Conservation (phyloP, 306 rosid genomes). For the Quercus rubra region DNA sequence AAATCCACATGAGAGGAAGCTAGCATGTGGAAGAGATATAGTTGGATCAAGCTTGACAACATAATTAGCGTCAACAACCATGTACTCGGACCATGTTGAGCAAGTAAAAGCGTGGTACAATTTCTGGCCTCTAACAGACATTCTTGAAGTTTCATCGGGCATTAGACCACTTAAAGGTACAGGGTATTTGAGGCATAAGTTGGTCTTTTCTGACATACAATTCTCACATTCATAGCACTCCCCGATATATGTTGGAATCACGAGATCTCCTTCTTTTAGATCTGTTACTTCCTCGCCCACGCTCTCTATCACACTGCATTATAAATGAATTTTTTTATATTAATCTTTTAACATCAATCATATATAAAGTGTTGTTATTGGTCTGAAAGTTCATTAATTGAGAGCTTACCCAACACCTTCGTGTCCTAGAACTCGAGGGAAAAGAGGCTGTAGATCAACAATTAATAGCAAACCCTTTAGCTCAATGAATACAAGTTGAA, state of each 20-base stretch:
- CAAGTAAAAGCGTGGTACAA: constrained; percentile 24
- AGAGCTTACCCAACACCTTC: constrained; percentile 59
- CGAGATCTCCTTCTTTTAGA: constrained; percentile 25
- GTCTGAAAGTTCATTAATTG: too few relatives aligned
- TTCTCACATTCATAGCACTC: constrained; percentile 36
- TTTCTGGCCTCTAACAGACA: constrained; percentile 18
- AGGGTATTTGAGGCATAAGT: constrained; percentile 32
- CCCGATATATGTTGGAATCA: constrained; percentile 25
- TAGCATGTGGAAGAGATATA: constrained; percentile 16
- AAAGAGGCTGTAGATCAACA: constrained; percentile 25
- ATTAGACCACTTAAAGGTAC: neutral
- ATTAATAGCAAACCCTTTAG: neutral
- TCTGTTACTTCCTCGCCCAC: constrained; percentile 21
- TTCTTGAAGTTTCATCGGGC: constrained; percentile 24
- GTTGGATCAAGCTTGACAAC: constrained; percentile 17
- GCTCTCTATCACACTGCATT: constrained; percentile 29
- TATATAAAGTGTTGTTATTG: too few relatives aligned
- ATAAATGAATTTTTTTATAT: too few relatives aligned
- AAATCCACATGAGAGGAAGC: constrained; percentile 44
- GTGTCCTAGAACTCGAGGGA: constrained; percentile 53
- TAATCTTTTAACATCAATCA: too few relatives aligned
- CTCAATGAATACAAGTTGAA: neutral
- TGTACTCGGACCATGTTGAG: constrained; percentile 40
- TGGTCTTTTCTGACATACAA: constrained; percentile 22
- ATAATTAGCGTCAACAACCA: constrained; percentile 18